Percentiles rank a stretch among this genome's conserved stretches.
phyloP scores from a whole-genome alignment of 805 yeast species.

The Myxozyma monticola region DNA sequence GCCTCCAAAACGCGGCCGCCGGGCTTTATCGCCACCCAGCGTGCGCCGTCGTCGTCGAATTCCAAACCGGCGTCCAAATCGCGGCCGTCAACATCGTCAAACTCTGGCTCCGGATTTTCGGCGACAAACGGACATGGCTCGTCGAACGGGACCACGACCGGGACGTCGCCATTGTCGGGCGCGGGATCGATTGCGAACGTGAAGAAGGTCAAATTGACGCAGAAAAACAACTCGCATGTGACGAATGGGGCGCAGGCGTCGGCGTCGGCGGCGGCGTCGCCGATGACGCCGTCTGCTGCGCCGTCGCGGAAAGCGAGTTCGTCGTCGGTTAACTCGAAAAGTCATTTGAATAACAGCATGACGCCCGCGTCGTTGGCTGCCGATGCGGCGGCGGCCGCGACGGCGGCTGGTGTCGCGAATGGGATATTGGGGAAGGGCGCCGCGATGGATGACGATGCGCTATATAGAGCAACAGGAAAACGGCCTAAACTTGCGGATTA shows the following conservation, averaged over 20 bases:
- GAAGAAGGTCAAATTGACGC: conserved; percentile 26
- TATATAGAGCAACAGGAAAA: conserved; percentile 1
- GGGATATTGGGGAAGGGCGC: no score
- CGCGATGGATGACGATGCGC: conserved; percentile 14
- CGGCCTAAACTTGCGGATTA: conserved; percentile 16
- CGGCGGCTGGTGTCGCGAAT: not conserved
- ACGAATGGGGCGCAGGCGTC: not conserved
- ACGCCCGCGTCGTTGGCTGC: conserved; percentile 6
- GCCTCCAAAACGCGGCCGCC: conserved; percentile 30
- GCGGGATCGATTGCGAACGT: conserved; percentile 1
- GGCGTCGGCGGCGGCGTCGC: not conserved
- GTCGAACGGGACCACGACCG: conserved; percentile 3
- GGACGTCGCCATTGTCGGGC: not conserved
- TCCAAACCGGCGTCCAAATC: not conserved
- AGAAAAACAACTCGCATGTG: conserved; percentile 5
- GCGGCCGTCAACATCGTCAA: not conserved
- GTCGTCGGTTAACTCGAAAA: conserved; percentile 8
- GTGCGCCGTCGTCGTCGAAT: not conserved
- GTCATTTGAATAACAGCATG: conserved; percentile 9
- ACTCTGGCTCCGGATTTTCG: not conserved
- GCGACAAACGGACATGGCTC: not conserved
- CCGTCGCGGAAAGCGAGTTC: conserved; percentile 6
- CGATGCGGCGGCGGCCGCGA: conserved; percentile 1
- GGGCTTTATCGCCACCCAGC: conserved; percentile 4
- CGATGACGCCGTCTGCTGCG: conserved; percentile 1